These are phyloP conservation scores for Kwoniella europaea DNA, from an alignment of 768 basidiomycete genomes.

Conservation along the genomic window DNA sequence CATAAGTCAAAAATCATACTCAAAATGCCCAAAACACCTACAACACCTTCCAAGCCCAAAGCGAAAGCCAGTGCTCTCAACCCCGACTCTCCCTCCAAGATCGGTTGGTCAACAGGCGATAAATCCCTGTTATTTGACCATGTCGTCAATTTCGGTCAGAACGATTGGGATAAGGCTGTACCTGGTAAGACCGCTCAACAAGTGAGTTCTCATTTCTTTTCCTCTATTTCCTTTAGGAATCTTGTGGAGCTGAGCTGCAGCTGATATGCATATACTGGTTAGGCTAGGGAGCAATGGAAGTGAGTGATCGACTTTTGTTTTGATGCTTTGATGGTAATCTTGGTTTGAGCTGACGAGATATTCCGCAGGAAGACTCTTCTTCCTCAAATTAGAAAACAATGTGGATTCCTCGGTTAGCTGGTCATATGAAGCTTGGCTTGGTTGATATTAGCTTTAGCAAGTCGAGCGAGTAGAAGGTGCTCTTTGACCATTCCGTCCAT, in stretches of 20 bases:
- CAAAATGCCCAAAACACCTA: background rate
- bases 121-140: constrained; percentile 35
- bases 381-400: constrained; percentile 35
- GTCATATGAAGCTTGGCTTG: too few relatives aligned
- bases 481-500: too few relatives aligned
- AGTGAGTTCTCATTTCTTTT: constrained; percentile 8
- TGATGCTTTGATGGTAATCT: background rate
- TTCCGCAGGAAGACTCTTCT: constrained; percentile 26
- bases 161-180: constrained; percentile 32
- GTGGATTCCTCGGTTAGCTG: constrained; percentile 17
- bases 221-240: too few relatives aligned
- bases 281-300: constrained; percentile 42
- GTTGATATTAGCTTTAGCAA: too few relatives aligned
- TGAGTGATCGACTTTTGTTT: background rate
- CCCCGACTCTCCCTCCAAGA: constrained; percentile 8
- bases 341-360: constrained; percentile 13
- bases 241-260: too few relatives aligned
- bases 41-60: background rate
- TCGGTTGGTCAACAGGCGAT: constrained; percentile 11
- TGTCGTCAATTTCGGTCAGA: constrained; percentile 26
- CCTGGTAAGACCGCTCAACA: constrained; percentile 33
- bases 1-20: background rate
- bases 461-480: too few relatives aligned
- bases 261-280: background rate
- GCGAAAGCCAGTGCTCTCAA: background rate